Percentiles rank a stretch among this genome's conserved stretches.
Evolutionary conservation across 2,329 filamentous ascomycete species (phyloP).

Genomic region (Emericellopsis atlantica): DNA sequence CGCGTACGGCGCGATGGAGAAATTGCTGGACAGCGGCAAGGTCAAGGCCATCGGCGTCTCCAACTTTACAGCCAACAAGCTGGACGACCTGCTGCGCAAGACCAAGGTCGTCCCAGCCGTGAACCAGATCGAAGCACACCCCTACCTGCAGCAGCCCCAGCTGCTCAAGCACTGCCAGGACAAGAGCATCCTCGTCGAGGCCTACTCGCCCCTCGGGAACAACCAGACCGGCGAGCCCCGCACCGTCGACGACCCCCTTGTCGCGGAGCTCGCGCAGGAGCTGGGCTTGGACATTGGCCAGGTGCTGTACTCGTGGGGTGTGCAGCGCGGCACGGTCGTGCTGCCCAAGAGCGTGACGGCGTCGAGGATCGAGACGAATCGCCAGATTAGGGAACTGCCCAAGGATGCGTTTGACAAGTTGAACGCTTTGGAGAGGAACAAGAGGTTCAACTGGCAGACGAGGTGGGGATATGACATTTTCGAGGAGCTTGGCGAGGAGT

Average conservation of each 20-base stretch:
- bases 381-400: constrained; percentile 23
- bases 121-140: constrained; percentile 60
- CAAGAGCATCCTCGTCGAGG: constrained; percentile 47
- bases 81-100: constrained; percentile 30
- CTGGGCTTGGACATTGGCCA: constrained; percentile 25
- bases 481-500: constrained; percentile 23
- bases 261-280: constrained; percentile 31
- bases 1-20: constrained; percentile 25
- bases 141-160: constrained; percentile 49
- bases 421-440: constrained; percentile 24
- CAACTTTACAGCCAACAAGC: constrained; percentile 29
- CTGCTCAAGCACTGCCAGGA: constrained; percentile 42
- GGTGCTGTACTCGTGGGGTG: constrained; percentile 41
- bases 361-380: constrained; percentile 53
- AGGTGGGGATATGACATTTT: constrained; percentile 32
- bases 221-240: constrained; percentile 30
- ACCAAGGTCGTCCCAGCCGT: constrained; percentile 44
- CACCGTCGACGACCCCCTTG: constrained; percentile 32
- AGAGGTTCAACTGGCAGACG: constrained; percentile 27
- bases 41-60: constrained; percentile 33
- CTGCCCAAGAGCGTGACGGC: constrained; percentile 57
- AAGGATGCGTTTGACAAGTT: constrained; percentile 21
- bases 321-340: constrained; percentile 50
- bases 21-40: constrained; percentile 22
- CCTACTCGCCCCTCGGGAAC: constrained; percentile 53